These are phyloP conservation scores for Fusarium coffeatum DNA, from an alignment of 2,329 filamentous ascomycete species.

Conservation along the genomic window DNA sequence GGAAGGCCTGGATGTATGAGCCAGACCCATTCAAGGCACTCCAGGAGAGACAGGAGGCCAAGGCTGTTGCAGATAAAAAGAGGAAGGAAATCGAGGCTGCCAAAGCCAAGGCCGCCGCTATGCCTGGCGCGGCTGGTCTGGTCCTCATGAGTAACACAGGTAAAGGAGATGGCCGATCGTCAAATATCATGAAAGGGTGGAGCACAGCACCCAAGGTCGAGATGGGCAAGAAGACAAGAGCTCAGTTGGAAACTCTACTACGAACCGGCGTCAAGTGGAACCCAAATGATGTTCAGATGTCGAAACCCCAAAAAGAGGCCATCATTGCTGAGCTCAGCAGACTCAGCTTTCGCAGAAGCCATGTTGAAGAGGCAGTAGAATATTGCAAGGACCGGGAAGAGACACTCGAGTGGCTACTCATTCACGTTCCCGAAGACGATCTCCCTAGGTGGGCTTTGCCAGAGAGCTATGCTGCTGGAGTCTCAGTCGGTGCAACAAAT, in stretches of 20 bases:
- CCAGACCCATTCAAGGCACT: conserved; percentile 90
- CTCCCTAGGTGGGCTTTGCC: conserved; percentile 92
- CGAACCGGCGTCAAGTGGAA: conserved; percentile 89
- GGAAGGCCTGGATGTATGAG: conserved; percentile 89
- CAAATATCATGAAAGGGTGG: conserved; percentile 78
- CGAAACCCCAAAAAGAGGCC: conserved; percentile 63
- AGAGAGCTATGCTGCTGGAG: conserved; percentile 89
- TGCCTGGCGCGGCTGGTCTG: conserved; percentile 68
- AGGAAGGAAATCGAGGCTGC: conserved; percentile 75
- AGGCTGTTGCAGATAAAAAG: conserved; percentile 81
- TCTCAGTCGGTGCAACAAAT: conserved; percentile 86
- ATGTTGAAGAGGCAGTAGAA: conserved; percentile 86
- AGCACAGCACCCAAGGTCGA: conserved; percentile 88
- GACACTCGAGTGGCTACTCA: conserved; percentile 92
- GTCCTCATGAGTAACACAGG: conserved; percentile 61
- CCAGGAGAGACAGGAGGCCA: conserved; percentile 82
- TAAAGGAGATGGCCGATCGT: conserved; percentile 48
- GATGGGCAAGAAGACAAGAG: conserved; percentile 84
- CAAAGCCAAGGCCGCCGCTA: conserved; percentile 74
- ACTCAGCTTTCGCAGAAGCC: conserved; percentile 89
- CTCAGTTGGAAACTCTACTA: conserved; percentile 82
- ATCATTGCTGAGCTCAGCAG: conserved; percentile 79
- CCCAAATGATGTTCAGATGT: conserved; percentile 76
- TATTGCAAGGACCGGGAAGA: conserved; percentile 94
- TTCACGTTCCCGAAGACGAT: conserved; percentile 97